Evolutionary conservation across 164 flowering plant genomes (phyloP).

Genomic region (Echeveria elegans): DNA sequence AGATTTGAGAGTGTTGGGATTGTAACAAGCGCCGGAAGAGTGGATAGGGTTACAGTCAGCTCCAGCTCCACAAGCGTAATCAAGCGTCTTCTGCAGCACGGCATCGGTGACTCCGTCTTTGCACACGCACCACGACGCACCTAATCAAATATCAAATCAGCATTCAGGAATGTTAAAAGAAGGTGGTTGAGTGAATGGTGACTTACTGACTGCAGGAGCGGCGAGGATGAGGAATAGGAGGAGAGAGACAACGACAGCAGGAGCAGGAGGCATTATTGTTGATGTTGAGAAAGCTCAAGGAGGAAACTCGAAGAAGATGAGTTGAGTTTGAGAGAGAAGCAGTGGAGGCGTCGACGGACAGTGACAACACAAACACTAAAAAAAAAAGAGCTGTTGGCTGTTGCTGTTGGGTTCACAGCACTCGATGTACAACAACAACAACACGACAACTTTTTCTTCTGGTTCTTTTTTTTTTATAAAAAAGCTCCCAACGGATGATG

Average conservation of each 20-base stretch:
- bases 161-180: neutral
- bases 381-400: no score
- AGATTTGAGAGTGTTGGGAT: conserved; percentile 41
- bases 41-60: conserved; percentile 43
- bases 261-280: neutral
- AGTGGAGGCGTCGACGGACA: neutral
- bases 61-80: conserved; percentile 54
- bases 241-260: neutral
- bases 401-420: no score
- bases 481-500: no score
- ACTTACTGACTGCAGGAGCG: neutral
- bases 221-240: neutral
- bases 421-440: no score
- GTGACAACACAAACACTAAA: no score
- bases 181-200: neutral
- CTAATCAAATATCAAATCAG: conserved; percentile 8
- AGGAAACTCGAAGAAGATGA: neutral
- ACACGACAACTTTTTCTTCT: no score
- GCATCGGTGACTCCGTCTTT: conserved; percentile 23
- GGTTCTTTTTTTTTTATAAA: no score
- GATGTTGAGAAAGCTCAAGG: neutral
- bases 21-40: conserved; percentile 30
- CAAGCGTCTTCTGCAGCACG: conserved; percentile 34
- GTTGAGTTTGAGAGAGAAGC: conserved; percentile 1
- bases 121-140: conserved; percentile 38